Evolutionary conservation across 202 grass and related monocot genomes (phyloP).

Genomic region (Saccharum hybrid): DNA sequence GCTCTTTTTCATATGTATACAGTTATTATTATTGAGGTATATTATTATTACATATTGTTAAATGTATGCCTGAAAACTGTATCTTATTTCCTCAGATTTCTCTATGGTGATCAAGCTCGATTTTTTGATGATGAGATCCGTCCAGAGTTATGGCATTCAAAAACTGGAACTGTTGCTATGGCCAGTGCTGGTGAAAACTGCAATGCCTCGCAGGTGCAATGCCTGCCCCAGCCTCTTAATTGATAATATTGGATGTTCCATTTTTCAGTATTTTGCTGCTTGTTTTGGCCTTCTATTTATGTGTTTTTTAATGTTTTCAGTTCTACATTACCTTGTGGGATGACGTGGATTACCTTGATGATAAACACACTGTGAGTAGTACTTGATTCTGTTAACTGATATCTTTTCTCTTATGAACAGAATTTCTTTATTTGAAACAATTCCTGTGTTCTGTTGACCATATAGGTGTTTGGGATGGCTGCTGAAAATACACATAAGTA

Average conservation of each 20-base stretch:
- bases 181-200: too few species aligned
- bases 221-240: background rate
- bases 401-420: too few species aligned
- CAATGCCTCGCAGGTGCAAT: slow-evolving; percentile 78
- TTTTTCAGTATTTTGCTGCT: background rate
- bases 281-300: background rate
- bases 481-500: slow-evolving; percentile 52
- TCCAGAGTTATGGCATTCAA: too few species aligned
- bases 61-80: too few species aligned
- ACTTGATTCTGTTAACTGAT: background rate
- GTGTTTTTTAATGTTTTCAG: slow-evolving; percentile 46
- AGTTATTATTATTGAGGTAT: too few species aligned
- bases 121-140: too few species aligned
- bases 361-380: slow-evolving; percentile 79
- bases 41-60: too few species aligned
- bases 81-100: too few species aligned
- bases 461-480: slow-evolving; percentile 84
- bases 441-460: slow-evolving; percentile 23
- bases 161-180: too few species aligned
- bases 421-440: slow-evolving; percentile 9
- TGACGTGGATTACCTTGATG: slow-evolving; percentile 92
- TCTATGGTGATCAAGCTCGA: too few species aligned
- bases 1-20: too few species aligned
- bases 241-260: slow-evolving; percentile 10
- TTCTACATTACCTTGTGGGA: slow-evolving; percentile 90